A percentile compares a stretch with the other conserved stretches of the same genome.
Evolutionary conservation across 129 eudicot species (phyloP).

Genomic region (Flaveria trinervia): DNA sequence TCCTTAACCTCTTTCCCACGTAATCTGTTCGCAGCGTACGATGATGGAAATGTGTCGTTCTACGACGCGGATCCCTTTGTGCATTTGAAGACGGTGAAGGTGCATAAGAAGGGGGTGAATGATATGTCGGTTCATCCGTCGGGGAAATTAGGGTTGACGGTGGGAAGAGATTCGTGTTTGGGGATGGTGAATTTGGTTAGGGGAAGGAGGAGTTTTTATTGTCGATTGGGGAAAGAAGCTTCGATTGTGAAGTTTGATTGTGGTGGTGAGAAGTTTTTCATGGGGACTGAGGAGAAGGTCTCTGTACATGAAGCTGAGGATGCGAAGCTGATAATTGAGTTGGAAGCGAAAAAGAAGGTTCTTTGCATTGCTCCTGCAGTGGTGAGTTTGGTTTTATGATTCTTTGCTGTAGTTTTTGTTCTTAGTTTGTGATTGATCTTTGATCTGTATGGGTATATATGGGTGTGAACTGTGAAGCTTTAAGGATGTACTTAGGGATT

Average conservation of each 20-base stretch:
- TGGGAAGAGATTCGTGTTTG: slow-evolving; percentile 70
- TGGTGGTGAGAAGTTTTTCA: slow-evolving; percentile 63
- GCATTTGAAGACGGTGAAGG: slow-evolving; percentile 53
- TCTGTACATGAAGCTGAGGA: slow-evolving; percentile 78
- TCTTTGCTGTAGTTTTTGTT: neutral
- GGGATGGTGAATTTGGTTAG: slow-evolving; percentile 92
- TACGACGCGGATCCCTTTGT: slow-evolving; percentile 92
- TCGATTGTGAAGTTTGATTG: slow-evolving; percentile 48
- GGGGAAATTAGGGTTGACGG: slow-evolving; percentile 76
- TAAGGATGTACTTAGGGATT: neutral
- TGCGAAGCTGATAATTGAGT: slow-evolving; percentile 56
- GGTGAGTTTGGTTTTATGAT: slow-evolving; percentile 37
- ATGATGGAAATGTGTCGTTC: slow-evolving; percentile 69
- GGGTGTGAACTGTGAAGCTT: neutral
- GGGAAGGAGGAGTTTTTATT: slow-evolving; percentile 71
- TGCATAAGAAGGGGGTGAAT: slow-evolving; percentile 65
- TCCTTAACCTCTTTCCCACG: slow-evolving; percentile 62
- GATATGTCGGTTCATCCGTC: slow-evolving; percentile 70
- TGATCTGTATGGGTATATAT: neutral
- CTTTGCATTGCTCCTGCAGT: slow-evolving; percentile 73
- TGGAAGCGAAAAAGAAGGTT: slow-evolving; percentile 56
- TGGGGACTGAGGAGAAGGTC: slow-evolving; percentile 70
- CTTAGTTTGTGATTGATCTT: neutral
- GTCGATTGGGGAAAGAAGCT: slow-evolving; percentile 76
- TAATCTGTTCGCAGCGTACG: slow-evolving; percentile 63